Conservation (phyloP, 768 basidiomycete genomes). For the Hygrophoropsis aurantiaca region DNA sequence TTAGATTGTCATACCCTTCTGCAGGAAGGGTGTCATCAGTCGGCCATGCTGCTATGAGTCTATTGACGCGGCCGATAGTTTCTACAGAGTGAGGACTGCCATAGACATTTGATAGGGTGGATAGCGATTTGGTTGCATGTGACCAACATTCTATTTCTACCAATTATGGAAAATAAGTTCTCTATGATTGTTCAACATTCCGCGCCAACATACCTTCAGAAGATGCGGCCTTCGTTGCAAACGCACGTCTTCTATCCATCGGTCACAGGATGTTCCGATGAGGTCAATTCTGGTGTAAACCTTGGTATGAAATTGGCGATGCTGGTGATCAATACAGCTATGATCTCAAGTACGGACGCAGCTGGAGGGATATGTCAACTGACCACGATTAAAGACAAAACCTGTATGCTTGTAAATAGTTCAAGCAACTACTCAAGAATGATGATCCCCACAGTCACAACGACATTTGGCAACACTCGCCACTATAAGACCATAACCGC, state of each 20-base stretch:
- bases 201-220: slow-evolving; percentile 63
- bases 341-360: no score
- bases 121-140: slow-evolving; percentile 61
- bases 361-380: no score
- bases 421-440: no score
- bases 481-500: no score
- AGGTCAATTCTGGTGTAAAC: no score
- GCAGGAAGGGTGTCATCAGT: slow-evolving; percentile 65
- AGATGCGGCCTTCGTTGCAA: slow-evolving; percentile 63
- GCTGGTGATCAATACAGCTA: no score
- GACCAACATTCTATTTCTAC: slow-evolving; percentile 79
- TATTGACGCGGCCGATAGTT: slow-evolving; percentile 71
- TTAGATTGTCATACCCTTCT: slow-evolving; percentile 67
- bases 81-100: slow-evolving; percentile 50
- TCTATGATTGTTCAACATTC: slow-evolving; percentile 4
- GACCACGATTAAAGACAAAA: no score
- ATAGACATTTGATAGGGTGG: slow-evolving; percentile 53
- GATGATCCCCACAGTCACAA: no score
- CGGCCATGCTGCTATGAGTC: slow-evolving; percentile 70
- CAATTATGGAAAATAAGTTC: slow-evolving; percentile 9
- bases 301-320: no score
- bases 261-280: no score
- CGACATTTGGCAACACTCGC: no score
- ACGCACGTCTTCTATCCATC: slow-evolving; percentile 70
- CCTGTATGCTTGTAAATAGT: no score